These are phyloP conservation scores for Metroxylon sagu DNA, from an alignment of 176 grass and related monocot genomes.

Conservation along the genomic window DNA sequence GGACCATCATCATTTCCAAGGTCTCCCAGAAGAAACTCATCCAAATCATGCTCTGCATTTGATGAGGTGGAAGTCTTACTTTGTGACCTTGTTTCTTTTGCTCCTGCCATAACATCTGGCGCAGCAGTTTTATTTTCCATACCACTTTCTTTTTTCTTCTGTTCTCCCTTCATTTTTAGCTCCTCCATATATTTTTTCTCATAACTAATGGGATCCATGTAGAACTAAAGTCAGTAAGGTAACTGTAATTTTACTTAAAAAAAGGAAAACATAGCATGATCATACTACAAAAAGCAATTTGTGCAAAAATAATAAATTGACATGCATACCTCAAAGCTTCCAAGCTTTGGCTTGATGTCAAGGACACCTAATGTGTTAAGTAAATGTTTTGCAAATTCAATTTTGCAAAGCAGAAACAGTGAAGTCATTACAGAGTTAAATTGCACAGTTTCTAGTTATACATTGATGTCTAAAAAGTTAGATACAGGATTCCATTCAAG, in stretches of 20 bases:
- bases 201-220: slow-evolving; percentile 34
- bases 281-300: too few relatives aligned
- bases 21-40: slow-evolving; percentile 94
- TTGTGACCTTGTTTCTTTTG: slow-evolving; percentile 48
- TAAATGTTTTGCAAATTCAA: too few relatives aligned
- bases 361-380: too few relatives aligned
- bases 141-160: slow-evolving; percentile 35
- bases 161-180: slow-evolving; percentile 58
- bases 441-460: too few relatives aligned
- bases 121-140: slow-evolving; percentile 38
- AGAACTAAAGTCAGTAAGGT: not conserved
- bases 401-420: too few relatives aligned
- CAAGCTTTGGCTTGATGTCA: too few relatives aligned
- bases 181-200: slow-evolving; percentile 82
- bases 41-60: slow-evolving; percentile 69
- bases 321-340: too few relatives aligned
- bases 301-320: too few relatives aligned
- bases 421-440: too few relatives aligned
- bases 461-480: too few relatives aligned
- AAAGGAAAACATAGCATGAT: too few relatives aligned
- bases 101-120: slow-evolving; percentile 27
- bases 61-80: slow-evolving; percentile 64
- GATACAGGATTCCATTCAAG: too few relatives aligned
- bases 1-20: slow-evolving; percentile 73
- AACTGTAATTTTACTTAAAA: not conserved